Conservation (phyloP, 495 filamentous ascomycete species). For the Podospora sp. region DNA sequence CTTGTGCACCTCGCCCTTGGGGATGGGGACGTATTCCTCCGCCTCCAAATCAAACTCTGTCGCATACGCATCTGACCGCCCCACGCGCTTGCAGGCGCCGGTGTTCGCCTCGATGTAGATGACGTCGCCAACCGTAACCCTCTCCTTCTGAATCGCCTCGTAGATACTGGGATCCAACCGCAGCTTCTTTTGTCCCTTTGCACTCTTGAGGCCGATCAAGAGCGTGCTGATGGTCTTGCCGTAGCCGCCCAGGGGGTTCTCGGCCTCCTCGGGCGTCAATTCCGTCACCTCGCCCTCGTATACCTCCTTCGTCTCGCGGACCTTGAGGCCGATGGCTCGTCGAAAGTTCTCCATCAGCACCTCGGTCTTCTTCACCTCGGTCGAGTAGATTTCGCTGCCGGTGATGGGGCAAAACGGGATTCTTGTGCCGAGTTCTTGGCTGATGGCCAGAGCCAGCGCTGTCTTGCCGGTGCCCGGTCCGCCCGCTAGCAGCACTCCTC, state of each 20-base stretch:
- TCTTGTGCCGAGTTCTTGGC: slow-evolving; percentile 93
- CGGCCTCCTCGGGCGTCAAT: slow-evolving; percentile 93
- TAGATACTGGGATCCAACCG: slow-evolving; percentile 96
- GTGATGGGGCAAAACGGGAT: slow-evolving; percentile 98
- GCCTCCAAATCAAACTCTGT: slow-evolving; percentile 98
- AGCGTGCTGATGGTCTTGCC: slow-evolving; percentile 92
- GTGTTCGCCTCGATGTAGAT: slow-evolving; percentile 99
- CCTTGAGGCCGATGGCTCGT: slow-evolving; percentile 90
- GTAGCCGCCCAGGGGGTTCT: slow-evolving; percentile 95
- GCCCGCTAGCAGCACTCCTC: slow-evolving; percentile 89
- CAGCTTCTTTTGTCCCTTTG: slow-evolving; percentile 93
- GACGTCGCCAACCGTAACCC: slow-evolving; percentile 92
- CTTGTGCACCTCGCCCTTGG: slow-evolving; percentile 98
- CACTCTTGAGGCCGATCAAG: slow-evolving; percentile 85
- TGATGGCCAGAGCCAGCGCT: slow-evolving; percentile 89
- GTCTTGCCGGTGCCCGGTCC: slow-evolving; percentile 95
- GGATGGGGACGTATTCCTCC: slow-evolving; percentile 97
- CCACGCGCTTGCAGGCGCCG: slow-evolving; percentile 93
- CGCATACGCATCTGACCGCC: slow-evolving; percentile 91
- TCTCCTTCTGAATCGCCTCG: slow-evolving; percentile 97
- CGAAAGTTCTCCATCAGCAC: slow-evolving; percentile 98
- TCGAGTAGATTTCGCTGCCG: slow-evolving; percentile 93
- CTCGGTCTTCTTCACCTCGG: slow-evolving; percentile 99
- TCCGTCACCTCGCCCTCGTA: slow-evolving; percentile 97
- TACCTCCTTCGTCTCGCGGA: slow-evolving; percentile 97